phyloP scores from a whole-genome alignment of 108 stramenopile genomes.

The Skeletonema tropicum region DNA sequence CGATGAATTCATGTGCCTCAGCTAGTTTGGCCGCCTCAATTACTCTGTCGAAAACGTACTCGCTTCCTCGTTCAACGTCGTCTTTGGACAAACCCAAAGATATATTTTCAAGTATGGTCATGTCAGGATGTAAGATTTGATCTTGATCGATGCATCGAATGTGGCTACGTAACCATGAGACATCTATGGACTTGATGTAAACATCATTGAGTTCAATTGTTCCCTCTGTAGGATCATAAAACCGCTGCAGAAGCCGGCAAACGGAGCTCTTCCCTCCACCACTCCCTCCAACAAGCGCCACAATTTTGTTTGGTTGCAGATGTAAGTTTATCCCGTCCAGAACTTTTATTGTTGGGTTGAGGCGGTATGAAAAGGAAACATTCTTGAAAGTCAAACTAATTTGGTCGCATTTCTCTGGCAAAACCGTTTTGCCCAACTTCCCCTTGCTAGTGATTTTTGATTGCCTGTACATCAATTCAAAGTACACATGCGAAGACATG shows the following conservation, averaged over 20 bases:
- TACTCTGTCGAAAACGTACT: constrained; percentile 52
- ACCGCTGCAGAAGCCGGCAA: constrained; percentile 77
- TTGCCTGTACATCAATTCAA: constrained; percentile 32
- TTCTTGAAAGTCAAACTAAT: constrained; percentile 35
- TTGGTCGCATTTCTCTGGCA: neutral
- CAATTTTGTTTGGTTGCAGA: constrained; percentile 46
- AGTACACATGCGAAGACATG: constrained; percentile 26
- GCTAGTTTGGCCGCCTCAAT: constrained; percentile 65
- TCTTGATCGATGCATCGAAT: constrained; percentile 88
- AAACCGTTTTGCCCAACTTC: neutral
- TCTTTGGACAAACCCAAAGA: constrained; percentile 59
- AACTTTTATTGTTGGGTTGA: constrained; percentile 64
- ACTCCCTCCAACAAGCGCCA: constrained; percentile 77
- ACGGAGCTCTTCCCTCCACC: constrained; percentile 85
- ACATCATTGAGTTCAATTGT: constrained; percentile 70
- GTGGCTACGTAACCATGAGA: constrained; percentile 62
- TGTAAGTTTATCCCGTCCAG: constrained; percentile 51
- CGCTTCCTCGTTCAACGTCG: constrained; percentile 48
- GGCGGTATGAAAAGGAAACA: constrained; percentile 88
- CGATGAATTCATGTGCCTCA: constrained; percentile 84
- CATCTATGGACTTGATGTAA: constrained; percentile 69
- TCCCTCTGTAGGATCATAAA: constrained; percentile 78
- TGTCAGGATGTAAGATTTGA: constrained; percentile 81
- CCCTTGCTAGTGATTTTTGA: constrained; percentile 13
- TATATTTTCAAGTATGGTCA: constrained; percentile 85